A percentile compares a stretch with the other conserved stretches of the same genome.
These are phyloP conservation scores for Phialophora tarda DNA, from an alignment of 2,329 filamentous ascomycete species.

Conservation along the genomic window DNA sequence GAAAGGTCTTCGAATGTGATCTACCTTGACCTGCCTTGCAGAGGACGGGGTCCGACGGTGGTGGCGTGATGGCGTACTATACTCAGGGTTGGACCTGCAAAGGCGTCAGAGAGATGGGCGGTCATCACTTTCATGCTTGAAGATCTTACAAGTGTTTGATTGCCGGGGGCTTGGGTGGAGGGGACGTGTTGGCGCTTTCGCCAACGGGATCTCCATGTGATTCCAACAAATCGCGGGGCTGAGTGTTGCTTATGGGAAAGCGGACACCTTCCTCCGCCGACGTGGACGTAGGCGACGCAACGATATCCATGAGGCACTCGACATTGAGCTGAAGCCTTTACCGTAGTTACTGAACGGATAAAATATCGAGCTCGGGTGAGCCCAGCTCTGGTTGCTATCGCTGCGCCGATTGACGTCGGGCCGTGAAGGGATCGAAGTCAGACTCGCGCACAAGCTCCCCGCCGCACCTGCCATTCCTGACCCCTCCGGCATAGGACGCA, in stretches of 20 bases:
- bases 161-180: conserved; percentile 29
- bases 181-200: conserved; percentile 40
- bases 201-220: conserved; percentile 57
- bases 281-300: conserved; percentile 39
- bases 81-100: conserved; percentile 61
- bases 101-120: conserved; percentile 9
- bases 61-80: conserved; percentile 69
- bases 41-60: conserved; percentile 66
- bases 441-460: conserved; percentile 16
- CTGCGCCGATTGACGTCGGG: conserved; percentile 5
- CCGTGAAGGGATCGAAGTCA: conserved; percentile 5
- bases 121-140: neutral
- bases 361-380: conserved; percentile 7
- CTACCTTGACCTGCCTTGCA: conserved; percentile 67
- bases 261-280: conserved; percentile 31
- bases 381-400: conserved; percentile 16
- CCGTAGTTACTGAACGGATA: conserved; percentile 65
- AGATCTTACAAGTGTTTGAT: conserved; percentile 57
- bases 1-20: neutral
- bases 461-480: conserved; percentile 24
- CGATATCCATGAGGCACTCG: conserved; percentile 39
- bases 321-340: conserved; percentile 34
- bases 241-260: conserved; percentile 32
- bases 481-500: neutral
- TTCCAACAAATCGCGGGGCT: conserved; percentile 48